Conservation (phyloP, 345 rosid species). For the Eutrema yunnanense region DNA sequence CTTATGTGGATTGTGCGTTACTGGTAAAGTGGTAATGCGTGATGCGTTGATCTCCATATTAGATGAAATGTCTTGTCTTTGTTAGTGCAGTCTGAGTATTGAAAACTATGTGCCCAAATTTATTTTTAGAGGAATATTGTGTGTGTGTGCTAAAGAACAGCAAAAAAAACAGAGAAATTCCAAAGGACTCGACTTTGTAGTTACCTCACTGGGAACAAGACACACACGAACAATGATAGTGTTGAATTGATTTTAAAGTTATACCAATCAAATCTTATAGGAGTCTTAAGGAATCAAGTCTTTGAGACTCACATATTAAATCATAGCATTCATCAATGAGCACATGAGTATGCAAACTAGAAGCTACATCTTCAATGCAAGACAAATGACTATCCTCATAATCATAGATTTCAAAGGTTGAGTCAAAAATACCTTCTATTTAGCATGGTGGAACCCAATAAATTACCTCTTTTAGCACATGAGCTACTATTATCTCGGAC, state of each 20-base stretch:
- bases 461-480: too few relatives aligned
- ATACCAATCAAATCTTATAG: neutral
- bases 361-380: too few relatives aligned
- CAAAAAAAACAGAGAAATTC: slow-evolving; percentile 3
- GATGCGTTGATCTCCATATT: slow-evolving; percentile 24
- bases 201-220: slow-evolving; percentile 9
- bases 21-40: slow-evolving; percentile 25
- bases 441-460: too few relatives aligned
- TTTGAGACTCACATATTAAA: too few relatives aligned
- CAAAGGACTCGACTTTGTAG: slow-evolving; percentile 11
- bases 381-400: too few relatives aligned
- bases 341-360: too few relatives aligned
- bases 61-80: slow-evolving; percentile 23
- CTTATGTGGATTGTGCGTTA: neutral
- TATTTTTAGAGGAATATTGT: neutral
- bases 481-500: too few relatives aligned
- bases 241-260: neutral
- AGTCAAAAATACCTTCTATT: too few relatives aligned
- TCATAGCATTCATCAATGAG: too few relatives aligned
- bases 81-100: slow-evolving; percentile 25
- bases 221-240: neutral
- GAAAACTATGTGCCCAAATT: neutral
- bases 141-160: neutral
- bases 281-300: too few relatives aligned
- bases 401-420: too few relatives aligned